Evolutionary conservation across 140 eudicot genomes (phyloP).

Genomic region (Ambrosia hybrid): DNA sequence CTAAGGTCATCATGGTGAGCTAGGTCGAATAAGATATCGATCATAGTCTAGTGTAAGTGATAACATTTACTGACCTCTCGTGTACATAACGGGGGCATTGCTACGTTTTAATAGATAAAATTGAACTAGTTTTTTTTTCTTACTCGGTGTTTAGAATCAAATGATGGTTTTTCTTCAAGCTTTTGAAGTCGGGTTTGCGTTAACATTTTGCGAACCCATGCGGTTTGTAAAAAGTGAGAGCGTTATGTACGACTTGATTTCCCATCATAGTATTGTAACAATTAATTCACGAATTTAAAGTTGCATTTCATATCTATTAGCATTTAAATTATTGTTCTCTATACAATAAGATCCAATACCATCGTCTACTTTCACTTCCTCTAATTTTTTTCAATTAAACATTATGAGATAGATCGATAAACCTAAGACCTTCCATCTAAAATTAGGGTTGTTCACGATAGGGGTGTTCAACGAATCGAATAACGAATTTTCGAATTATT

Average conservation of each 20-base stretch:
- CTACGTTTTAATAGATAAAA: constrained; percentile 27
- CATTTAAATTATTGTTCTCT: neutral
- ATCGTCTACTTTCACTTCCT: neutral
- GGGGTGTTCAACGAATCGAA: too few relatives aligned
- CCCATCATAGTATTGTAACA: constrained; percentile 13
- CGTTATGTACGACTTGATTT: constrained; percentile 10
- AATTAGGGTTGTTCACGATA: too few relatives aligned
- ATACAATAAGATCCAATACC: neutral
- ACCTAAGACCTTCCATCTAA: too few relatives aligned
- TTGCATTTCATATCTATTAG: neutral
- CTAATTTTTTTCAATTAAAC: too few relatives aligned
- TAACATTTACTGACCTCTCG: constrained; percentile 34
- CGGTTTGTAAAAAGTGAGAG: constrained; percentile 9
- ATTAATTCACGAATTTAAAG: neutral
- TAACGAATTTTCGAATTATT: too few relatives aligned
- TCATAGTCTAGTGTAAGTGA: constrained; percentile 20
- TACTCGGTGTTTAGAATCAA: constrained; percentile 14
- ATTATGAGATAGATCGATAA: too few relatives aligned
- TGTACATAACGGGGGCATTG: constrained; percentile 40
- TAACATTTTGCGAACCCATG: neutral
- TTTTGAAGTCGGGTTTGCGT: constrained; percentile 3
- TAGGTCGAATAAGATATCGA: constrained; percentile 7
- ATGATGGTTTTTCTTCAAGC: constrained; percentile 4
- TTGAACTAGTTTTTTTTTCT: constrained; percentile 10
- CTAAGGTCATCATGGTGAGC: constrained; percentile 39